Conservation (phyloP, 2,329 filamentous ascomycete genomes). For the Botrytis paeoniae region DNA sequence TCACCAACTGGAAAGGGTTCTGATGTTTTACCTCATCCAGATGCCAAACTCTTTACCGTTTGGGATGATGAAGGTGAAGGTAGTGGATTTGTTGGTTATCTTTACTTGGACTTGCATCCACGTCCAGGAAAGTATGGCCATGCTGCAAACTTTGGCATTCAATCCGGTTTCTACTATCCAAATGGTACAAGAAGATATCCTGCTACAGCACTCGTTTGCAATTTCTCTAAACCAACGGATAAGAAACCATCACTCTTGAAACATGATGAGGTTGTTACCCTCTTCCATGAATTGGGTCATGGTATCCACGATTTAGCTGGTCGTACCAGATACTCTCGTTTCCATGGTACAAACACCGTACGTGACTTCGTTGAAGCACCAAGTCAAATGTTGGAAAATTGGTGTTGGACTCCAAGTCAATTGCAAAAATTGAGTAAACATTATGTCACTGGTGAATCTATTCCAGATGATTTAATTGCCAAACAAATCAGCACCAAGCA, state of each 20-base stretch:
- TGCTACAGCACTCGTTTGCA: constrained; percentile 77
- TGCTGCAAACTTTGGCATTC: constrained; percentile 79
- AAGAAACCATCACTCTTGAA: constrained; percentile 77
- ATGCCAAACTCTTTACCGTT: constrained; percentile 78
- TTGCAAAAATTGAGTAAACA: constrained; percentile 68
- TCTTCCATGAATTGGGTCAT: constrained; percentile 76
- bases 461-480: constrained; percentile 71
- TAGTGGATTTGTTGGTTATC: constrained; percentile 71
- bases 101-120: constrained; percentile 79
- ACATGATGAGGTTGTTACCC: constrained; percentile 77
- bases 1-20: constrained; percentile 33
- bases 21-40: constrained; percentile 72
- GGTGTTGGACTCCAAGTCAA: constrained; percentile 68
- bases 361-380: constrained; percentile 70
- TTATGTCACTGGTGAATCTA: constrained; percentile 66
- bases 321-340: constrained; percentile 60
- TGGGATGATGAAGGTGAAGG: constrained; percentile 75
- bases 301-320: constrained; percentile 68
- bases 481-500: constrained; percentile 75
- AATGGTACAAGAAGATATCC: constrained; percentile 73
- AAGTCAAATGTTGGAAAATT: constrained; percentile 72
- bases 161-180: constrained; percentile 65
- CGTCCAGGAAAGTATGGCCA: constrained; percentile 81
- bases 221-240: constrained; percentile 76
- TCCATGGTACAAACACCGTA: constrained; percentile 65